These are phyloP conservation scores for Wickerhamiella vanderwaltii DNA, from an alignment of 805 yeast species.

Conservation along the genomic window DNA sequence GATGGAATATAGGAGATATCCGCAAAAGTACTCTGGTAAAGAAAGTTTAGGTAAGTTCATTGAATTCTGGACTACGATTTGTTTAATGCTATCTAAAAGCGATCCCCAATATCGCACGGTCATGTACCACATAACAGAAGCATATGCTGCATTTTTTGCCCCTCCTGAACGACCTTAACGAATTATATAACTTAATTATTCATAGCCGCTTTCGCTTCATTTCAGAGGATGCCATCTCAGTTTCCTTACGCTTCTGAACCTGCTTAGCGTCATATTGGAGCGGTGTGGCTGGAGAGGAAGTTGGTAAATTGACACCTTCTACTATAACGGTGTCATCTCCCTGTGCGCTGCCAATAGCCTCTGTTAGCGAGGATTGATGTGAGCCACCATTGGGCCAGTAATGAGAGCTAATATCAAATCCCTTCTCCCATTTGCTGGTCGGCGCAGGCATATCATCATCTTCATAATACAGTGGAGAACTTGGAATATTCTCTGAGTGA, in stretches of 20 bases:
- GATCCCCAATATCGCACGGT: background rate
- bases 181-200: too few species aligned
- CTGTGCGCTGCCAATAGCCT: too few species aligned
- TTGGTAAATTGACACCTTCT: too few species aligned
- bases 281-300: too few species aligned
- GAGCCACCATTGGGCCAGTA: too few species aligned
- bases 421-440: background rate
- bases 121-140: background rate
- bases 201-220: too few species aligned
- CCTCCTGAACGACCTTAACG: background rate
- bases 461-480: background rate
- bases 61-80: constrained; percentile 9
- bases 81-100: constrained; percentile 1
- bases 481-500: background rate
- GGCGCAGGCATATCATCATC: background rate
- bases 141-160: background rate
- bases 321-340: too few species aligned
- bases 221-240: too few species aligned
- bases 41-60: background rate
- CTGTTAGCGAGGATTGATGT: too few species aligned
- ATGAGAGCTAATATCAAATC: too few species aligned
- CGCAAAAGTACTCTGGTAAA: background rate
- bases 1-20: background rate
- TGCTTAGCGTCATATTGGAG: too few species aligned
- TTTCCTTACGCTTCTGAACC: too few species aligned